Percentiles rank a stretch among this genome's conserved stretches.
phyloP scores from a whole-genome alignment of 2,329 filamentous ascomycete genomes.

The Diaporthe sp. region DNA sequence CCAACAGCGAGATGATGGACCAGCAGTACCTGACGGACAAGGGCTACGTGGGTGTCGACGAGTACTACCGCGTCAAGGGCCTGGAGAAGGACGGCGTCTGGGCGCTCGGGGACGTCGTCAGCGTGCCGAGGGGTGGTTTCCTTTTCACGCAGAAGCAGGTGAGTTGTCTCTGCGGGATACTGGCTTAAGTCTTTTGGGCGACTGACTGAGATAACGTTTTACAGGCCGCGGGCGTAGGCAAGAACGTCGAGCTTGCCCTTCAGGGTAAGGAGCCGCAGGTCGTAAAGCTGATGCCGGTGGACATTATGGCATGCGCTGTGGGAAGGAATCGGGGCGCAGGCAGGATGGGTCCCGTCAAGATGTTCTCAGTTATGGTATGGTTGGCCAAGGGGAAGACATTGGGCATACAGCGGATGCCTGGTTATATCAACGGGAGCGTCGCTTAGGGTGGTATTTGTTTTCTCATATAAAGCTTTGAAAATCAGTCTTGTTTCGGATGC shows the following conservation, averaged over 20 bases:
- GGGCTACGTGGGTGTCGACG: constrained; percentile 63
- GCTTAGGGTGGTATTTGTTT: constrained; percentile 50
- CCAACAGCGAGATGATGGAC: constrained; percentile 68
- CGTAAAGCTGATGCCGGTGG: constrained; percentile 62
- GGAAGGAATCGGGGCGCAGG: constrained; percentile 65
- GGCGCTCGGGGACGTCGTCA: constrained; percentile 67
- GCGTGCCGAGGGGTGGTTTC: constrained; percentile 60
- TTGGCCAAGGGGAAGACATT: constrained; percentile 65
- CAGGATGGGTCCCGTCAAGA: constrained; percentile 58
- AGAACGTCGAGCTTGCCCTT: constrained; percentile 65
- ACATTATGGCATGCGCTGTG: constrained; percentile 61
- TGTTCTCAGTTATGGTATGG: constrained; percentile 66
- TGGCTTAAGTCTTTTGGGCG: neutral
- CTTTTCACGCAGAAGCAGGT: constrained; percentile 63
- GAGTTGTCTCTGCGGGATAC: constrained; percentile 39
- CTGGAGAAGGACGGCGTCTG: constrained; percentile 56
- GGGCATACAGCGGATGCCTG: constrained; percentile 56
- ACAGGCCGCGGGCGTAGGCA: constrained; percentile 62
- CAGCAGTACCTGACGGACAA: constrained; percentile 56
- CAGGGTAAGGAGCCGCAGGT: constrained; percentile 56
- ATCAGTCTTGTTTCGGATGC: neutral
- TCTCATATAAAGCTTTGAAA: neutral
- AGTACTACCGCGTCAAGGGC: constrained; percentile 61
- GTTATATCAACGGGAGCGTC: constrained; percentile 62
- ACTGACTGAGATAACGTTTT: neutral